Evolutionary conservation across 2,329 filamentous ascomycete genomes (phyloP).

Genomic region (Fusarium sp.): DNA sequence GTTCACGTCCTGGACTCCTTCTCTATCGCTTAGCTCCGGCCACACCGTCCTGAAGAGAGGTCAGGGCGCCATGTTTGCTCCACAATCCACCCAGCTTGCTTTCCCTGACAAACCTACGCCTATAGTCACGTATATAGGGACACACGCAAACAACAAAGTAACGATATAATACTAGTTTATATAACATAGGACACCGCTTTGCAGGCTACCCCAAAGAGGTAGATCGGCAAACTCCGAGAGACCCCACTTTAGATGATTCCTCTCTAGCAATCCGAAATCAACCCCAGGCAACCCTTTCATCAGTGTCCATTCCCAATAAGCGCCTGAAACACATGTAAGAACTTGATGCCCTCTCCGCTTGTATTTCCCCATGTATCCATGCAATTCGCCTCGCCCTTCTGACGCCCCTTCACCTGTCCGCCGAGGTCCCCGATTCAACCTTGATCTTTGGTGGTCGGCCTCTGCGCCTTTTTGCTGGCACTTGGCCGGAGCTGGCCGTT

Average conservation of each 20-base stretch:
- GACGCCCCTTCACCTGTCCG: constrained; percentile 17
- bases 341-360: constrained; percentile 25
- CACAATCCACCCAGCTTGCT: neutral
- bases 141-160: constrained; percentile 15
- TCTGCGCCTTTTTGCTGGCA: constrained; percentile 14
- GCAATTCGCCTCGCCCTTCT: constrained; percentile 10
- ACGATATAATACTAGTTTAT: constrained; percentile 28
- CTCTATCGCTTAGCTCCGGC: neutral
- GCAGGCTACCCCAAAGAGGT: constrained; percentile 11
- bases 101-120: neutral
- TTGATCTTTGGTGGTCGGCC: constrained; percentile 15
- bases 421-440: neutral
- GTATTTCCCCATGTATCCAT: constrained; percentile 26
- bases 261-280: constrained; percentile 23
- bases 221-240: constrained; percentile 12
- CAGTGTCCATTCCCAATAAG: constrained; percentile 38
- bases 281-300: constrained; percentile 34
- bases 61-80: neutral
- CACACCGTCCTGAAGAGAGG: neutral
- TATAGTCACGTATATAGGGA: constrained; percentile 3
- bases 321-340: constrained; percentile 33
- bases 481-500: constrained; percentile 6
- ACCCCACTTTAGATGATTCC: constrained; percentile 24
- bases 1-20: neutral
- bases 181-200: constrained; percentile 27